These are phyloP conservation scores for Lachnum nothofagi DNA, from an alignment of 2,329 filamentous ascomycete genomes.

Conservation along the genomic window DNA sequence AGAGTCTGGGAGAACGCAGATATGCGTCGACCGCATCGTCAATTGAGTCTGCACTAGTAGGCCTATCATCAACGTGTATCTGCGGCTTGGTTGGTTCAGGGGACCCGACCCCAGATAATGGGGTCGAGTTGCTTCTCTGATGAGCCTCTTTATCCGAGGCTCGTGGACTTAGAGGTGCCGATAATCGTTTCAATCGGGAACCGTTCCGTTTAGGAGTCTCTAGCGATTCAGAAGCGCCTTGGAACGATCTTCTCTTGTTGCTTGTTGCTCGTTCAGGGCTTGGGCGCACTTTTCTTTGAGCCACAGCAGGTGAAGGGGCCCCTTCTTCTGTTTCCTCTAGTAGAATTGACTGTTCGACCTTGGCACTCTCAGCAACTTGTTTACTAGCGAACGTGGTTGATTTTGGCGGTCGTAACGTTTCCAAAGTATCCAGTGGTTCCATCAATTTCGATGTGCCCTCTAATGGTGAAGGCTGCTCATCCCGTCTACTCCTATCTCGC, in stretches of 20 bases:
- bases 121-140: constrained; percentile 37
- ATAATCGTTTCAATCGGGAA: constrained; percentile 55
- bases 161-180: constrained; percentile 40
- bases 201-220: constrained; percentile 50
- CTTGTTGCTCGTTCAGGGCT: constrained; percentile 36
- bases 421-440: constrained; percentile 27
- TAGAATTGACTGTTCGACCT: constrained; percentile 14
- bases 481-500: constrained; percentile 20
- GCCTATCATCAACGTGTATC: constrained; percentile 59
- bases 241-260: constrained; percentile 41
- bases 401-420: constrained; percentile 30
- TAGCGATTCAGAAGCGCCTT: constrained; percentile 43
- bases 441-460: constrained; percentile 31
- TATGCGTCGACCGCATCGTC: constrained; percentile 85
- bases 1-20: constrained; percentile 74
- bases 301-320: constrained; percentile 64
- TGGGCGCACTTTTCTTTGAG: constrained; percentile 49
- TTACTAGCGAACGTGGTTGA: constrained; percentile 21
- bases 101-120: constrained; percentile 26
- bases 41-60: constrained; percentile 76
- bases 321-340: constrained; percentile 48
- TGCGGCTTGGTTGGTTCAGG: constrained; percentile 25
- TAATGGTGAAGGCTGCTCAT: constrained; percentile 18
- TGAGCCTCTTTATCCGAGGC: constrained; percentile 29
- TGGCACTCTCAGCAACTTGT: constrained; percentile 20